Evolutionary conservation across 495 filamentous ascomycete species (phyloP), one percentile per base, ranked within the genome.

Genomic region (Lophiotrema nucula): DNA sequence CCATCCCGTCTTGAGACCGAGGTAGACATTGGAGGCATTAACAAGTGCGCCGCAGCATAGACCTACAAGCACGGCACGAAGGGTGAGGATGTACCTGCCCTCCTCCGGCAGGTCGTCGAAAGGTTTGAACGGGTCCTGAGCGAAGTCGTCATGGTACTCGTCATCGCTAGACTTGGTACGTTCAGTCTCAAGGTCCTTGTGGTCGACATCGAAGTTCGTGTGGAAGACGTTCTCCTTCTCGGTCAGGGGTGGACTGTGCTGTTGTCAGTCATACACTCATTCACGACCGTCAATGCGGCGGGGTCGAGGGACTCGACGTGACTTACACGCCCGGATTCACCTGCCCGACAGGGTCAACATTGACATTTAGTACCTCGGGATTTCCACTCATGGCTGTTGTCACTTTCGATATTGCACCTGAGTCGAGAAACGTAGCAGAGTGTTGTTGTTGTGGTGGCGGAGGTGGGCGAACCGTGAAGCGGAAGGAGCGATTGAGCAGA

Each of bases 1-100:
- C 70, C 81, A 87, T 23, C 84, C 84, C 37, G 83, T 83, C 68
- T 86, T 86, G 23, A 87, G 72, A 69, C 84, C 83, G 42, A 87
- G 78, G 57, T 87, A 87, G 48, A 87, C 62, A 66, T 86, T 87
- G 28, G 81, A 84, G 12, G 82, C 81, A 69, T 82, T 83, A 28
- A 86, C 81, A 11, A 86, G 72, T 22, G 72, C 77, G 49, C 84
- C 84, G 45, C 84, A 75, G 47, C 81, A 55, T 56, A 79, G 76
- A 41, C 84, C 84, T 51, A 81, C 68, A 44, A 81, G 22, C 27
- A 87, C 65, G 35, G 83, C 81, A 23, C 84, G 74, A 56, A 82
- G 31, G 27, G 82, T 86, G 31, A 87, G 62, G 26, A 83, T 82
- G 52, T 78, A 67, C 5, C 65, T 19, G 13, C 49, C 21, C 53